Evolutionary conservation across 73 alveolate species (phyloP).

Genomic region (Tetrahymena malaccensis): DNA sequence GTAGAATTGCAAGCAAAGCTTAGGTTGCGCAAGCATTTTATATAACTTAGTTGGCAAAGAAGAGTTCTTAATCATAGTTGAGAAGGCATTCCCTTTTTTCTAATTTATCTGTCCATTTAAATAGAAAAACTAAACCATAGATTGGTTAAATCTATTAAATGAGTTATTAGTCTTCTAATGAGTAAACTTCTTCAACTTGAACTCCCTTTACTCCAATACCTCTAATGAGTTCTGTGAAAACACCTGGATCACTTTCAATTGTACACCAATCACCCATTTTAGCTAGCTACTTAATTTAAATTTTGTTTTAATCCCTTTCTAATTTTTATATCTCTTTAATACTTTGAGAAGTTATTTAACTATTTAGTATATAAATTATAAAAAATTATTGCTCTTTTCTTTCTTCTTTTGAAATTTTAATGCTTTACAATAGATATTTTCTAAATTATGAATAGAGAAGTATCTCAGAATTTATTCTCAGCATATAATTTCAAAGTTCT

Average conservation of each 20-base stretch:
- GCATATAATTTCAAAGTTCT: background rate
- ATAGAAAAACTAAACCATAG: conserved; percentile 85
- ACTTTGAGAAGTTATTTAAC: background rate
- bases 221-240: conserved; percentile 85
- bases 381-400: background rate
- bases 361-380: background rate
- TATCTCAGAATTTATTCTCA: background rate
- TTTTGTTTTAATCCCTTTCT: background rate
- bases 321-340: background rate
- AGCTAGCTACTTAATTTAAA: background rate
- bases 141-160: conserved; percentile 61
- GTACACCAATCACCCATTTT: conserved; percentile 84
- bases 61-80: conserved; percentile 82
- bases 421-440: background rate
- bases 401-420: background rate
- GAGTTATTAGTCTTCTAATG: conserved; percentile 70
- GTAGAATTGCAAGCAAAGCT: conserved; percentile 79
- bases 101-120: conserved; percentile 66
- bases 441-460: background rate
- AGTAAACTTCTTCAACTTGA: conserved; percentile 81
- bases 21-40: conserved; percentile 95
- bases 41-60: conserved; percentile 89
- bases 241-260: conserved; percentile 94
- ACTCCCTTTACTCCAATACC: conserved; percentile 89
- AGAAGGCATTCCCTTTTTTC: conserved; percentile 65